Conservation (phyloP, 2,329 filamentous ascomycete genomes). For the Stemphylium beticola region DNA sequence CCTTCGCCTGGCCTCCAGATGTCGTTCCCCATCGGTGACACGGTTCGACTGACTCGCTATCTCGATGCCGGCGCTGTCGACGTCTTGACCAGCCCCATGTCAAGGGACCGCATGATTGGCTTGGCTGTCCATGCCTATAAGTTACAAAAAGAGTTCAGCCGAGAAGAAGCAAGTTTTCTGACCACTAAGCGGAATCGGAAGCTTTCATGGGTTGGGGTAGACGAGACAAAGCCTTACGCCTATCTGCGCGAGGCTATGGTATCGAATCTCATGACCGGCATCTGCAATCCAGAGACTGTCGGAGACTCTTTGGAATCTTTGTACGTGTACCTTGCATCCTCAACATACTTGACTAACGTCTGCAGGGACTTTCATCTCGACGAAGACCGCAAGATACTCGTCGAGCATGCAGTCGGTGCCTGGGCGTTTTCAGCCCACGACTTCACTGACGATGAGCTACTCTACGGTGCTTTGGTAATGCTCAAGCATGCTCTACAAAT, state of each 20-base stretch:
- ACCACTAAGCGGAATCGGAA: slow-evolving; percentile 78
- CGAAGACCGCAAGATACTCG: slow-evolving; percentile 66
- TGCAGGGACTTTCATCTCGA: slow-evolving; percentile 69
- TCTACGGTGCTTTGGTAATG: slow-evolving; percentile 85
- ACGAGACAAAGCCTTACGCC: slow-evolving; percentile 83
- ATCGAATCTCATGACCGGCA: slow-evolving; percentile 85
- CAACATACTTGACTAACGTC: slow-evolving; percentile 23
- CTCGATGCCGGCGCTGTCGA: slow-evolving; percentile 87
- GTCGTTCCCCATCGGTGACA: slow-evolving; percentile 53
- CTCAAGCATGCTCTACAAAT: slow-evolving; percentile 84
- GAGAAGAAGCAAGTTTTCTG: slow-evolving; percentile 74
- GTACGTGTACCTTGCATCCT: slow-evolving; percentile 50
- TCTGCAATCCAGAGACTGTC: slow-evolving; percentile 73
- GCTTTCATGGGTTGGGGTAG: slow-evolving; percentile 88
- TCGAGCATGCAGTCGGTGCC: slow-evolving; percentile 72
- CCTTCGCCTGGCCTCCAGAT: slow-evolving; percentile 44
- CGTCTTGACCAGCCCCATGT: slow-evolving; percentile 80
- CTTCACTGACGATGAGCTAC: slow-evolving; percentile 86
- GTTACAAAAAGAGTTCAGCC: slow-evolving; percentile 75
- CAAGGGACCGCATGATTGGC: slow-evolving; percentile 73
- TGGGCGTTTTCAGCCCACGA: slow-evolving; percentile 93
- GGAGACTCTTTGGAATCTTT: slow-evolving; percentile 67
- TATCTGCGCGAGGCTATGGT: slow-evolving; percentile 95
- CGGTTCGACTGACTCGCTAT: slow-evolving; percentile 69
- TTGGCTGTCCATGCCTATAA: slow-evolving; percentile 85